Percentiles rank a stretch among this genome's conserved stretches.
Conservation (phyloP, 2,329 filamentous ascomycete genomes). For the Sporothrix euskadiensis region DNA sequence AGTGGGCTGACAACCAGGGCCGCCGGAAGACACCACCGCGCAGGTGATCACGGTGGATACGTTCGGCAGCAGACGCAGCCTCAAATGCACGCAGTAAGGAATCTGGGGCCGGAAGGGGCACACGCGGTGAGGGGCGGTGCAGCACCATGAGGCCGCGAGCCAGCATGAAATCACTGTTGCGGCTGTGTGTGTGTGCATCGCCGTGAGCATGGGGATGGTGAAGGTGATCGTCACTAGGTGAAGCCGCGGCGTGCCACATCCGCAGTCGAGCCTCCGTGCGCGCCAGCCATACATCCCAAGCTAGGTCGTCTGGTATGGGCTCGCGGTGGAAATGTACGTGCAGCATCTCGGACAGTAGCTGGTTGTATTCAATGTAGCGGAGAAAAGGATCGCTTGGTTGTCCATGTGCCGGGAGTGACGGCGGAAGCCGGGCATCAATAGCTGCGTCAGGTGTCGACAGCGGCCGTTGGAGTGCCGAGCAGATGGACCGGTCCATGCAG, state of each 20-base stretch:
- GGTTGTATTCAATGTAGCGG: slow-evolving; percentile 25
- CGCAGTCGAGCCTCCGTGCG: slow-evolving; percentile 28
- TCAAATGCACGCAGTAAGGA: slow-evolving; percentile 31
- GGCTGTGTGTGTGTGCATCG: not conserved
- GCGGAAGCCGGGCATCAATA: slow-evolving; percentile 20
- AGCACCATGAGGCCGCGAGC: slow-evolving; percentile 29
- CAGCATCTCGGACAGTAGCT: slow-evolving; percentile 30
- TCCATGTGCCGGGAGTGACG: too few relatives aligned
- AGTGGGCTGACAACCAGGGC: slow-evolving; percentile 32
- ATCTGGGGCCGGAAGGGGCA: slow-evolving; percentile 25
- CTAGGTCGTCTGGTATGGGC: slow-evolving; percentile 18
- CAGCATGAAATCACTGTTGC: slow-evolving; percentile 18
- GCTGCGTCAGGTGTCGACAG: slow-evolving; percentile 29
- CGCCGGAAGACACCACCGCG: slow-evolving; percentile 29
- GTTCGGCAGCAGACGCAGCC: slow-evolving; percentile 29
- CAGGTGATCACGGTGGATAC: slow-evolving; percentile 30
- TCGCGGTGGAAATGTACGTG: slow-evolving; percentile 31
- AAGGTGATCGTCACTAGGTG: not conserved
- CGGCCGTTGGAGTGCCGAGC: slow-evolving; percentile 30
- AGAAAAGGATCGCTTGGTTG: slow-evolving; percentile 24
- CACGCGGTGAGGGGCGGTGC: slow-evolving; percentile 29
- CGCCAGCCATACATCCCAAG: slow-evolving; percentile 31
- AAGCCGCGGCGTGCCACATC: slow-evolving; percentile 22
- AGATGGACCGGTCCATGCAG: slow-evolving; percentile 32
- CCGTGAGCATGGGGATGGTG: not conserved